phyloP scores from a whole-genome alignment of 2,329 filamentous ascomycete genomes.

The Sporothrix mexicana region DNA sequence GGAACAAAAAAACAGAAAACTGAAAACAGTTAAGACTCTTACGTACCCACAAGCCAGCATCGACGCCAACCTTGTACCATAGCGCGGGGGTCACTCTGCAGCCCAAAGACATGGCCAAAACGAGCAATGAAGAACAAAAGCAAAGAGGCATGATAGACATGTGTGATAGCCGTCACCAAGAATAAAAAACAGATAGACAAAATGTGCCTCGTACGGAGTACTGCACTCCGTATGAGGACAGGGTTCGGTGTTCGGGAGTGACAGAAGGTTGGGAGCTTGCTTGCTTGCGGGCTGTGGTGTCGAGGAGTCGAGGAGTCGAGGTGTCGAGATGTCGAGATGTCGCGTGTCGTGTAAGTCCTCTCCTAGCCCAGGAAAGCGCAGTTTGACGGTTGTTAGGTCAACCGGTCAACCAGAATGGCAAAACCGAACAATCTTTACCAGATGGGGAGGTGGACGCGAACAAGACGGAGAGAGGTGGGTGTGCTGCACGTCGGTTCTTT shows the following conservation, averaged over 20 bases:
- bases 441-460: conserved; percentile 9
- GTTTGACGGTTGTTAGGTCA: not conserved
- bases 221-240: not conserved
- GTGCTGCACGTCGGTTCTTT: not conserved
- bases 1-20: not conserved
- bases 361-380: too few relatives aligned
- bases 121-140: not conserved
- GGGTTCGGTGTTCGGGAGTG: not conserved
- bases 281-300: not conserved
- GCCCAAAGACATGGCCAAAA: not conserved
- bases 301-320: too few relatives aligned
- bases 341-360: not conserved
- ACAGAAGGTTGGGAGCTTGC: not conserved
- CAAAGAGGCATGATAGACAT: not conserved
- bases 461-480: not conserved
- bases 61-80: not conserved
- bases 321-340: not conserved
- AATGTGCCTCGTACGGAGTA: not conserved
- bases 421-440: not conserved
- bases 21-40: conserved; percentile 1
- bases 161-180: not conserved
- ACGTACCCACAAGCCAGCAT: conserved; percentile 14
- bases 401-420: not conserved
- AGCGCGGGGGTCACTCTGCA: conserved; percentile 20
- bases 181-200: not conserved